Base-by-base conservation (phyloP, 164 flowering plant genomes). In the grape (Vitis vinifera) region DNA sequence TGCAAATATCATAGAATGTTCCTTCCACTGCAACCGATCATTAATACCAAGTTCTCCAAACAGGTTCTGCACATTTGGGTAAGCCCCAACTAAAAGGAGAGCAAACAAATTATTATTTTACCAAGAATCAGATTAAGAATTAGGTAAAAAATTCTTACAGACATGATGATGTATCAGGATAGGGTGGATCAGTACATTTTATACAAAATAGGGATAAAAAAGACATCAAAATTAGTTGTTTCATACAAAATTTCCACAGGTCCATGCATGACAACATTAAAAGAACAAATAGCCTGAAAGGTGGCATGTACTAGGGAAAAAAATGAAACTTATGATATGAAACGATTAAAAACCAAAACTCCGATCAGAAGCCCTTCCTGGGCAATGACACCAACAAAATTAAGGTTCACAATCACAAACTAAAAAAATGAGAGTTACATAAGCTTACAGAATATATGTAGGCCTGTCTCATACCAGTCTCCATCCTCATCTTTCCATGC, bases 1-100 rank as follows among this genome's bases (percentile, higher is more conserved):
- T 9, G 98, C 97, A 84, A 95, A 95, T 70, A 95, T 93, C 99
- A 95, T 95, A 11, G 99, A 93, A 73, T 95, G 99, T 84, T 93
- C 99, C 82, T 95, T 95, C 99, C 99, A 95, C 75, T 93, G 99
- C 81, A 95, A 74, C 62, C 97, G 86, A 76, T 95, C 99, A 78
- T 87, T 85, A 56, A 95, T 95, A 16, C 95, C 97, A 73, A 93
- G 94, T 74, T 95, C 99, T 64, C 97, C 93, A 82, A 95, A 91
- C 75, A 95, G 79, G 80, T 90, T 95, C 78, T 95, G 99, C 9
- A 95, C 59, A 80, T 95, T 95, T 57, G 99, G 99, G 78, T 95
- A 95, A 49, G 99, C 99, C 78, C 99, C 99, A 84, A 95, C 99
- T 95, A 14, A 27, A 58, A 19, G 12, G 44, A 44, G 16, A 48